Conservation (phyloP, 2,329 filamentous ascomycete species). For the Diplodia mutila region DNA sequence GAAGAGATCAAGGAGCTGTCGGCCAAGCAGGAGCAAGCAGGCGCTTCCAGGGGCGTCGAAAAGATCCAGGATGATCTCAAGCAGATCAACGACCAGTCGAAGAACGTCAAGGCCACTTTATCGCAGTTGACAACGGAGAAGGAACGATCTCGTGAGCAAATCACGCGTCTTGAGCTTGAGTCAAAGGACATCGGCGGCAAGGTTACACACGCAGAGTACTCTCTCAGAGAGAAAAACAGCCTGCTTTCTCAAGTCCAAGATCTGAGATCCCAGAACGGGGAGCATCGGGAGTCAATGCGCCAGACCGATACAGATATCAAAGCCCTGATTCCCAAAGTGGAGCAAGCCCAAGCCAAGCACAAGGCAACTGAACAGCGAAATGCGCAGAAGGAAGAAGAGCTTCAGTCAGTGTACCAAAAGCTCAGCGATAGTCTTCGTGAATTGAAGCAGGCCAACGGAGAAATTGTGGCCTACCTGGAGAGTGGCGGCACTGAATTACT, state of each 20-base stretch:
- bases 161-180: slow-evolving; percentile 75
- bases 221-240: slow-evolving; percentile 79
- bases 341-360: slow-evolving; percentile 73
- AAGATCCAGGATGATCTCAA: slow-evolving; percentile 81
- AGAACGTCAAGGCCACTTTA: slow-evolving; percentile 65
- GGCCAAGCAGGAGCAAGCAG: slow-evolving; percentile 72
- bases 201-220: slow-evolving; percentile 69
- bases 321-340: slow-evolving; percentile 73
- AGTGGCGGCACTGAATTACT: slow-evolving; percentile 75
- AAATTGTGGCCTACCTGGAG: slow-evolving; percentile 79
- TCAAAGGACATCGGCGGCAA: slow-evolving; percentile 74
- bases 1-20: slow-evolving; percentile 74
- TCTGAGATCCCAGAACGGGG: slow-evolving; percentile 67
- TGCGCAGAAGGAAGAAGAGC: slow-evolving; percentile 70
- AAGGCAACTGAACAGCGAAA: slow-evolving; percentile 76
- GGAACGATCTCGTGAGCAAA: slow-evolving; percentile 69
- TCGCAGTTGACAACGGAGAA: slow-evolving; percentile 69
- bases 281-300: slow-evolving; percentile 72
- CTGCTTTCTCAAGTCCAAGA: slow-evolving; percentile 73
- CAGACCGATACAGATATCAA: slow-evolving; percentile 74
- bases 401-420: slow-evolving; percentile 71
- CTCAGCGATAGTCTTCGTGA: slow-evolving; percentile 77
- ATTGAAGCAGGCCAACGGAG: slow-evolving; percentile 72
- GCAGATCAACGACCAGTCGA: slow-evolving; percentile 67
- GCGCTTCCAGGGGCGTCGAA: slow-evolving; percentile 71